Conservation (phyloP, 768 basidiomycete species). For the Gloeostereum incarnatum region DNA sequence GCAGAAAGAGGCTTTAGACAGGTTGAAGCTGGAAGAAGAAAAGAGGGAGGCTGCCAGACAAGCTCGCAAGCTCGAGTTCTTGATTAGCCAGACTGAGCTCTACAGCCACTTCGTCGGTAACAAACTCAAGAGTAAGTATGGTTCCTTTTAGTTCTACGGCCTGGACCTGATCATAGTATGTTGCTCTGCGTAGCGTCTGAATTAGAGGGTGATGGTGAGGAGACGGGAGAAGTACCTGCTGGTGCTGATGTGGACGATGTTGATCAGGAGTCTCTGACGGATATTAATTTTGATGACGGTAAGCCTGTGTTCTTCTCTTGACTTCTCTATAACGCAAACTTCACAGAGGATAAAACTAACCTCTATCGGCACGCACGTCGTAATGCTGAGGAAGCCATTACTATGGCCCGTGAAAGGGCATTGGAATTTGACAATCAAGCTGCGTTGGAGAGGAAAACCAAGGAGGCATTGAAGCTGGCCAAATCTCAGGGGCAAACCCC, state of each 20-base stretch:
- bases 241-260: constrained; percentile 52
- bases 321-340: constrained; percentile 3
- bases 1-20: constrained; percentile 88
- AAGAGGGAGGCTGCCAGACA: constrained; percentile 89
- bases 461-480: constrained; percentile 64
- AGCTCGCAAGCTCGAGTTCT: constrained; percentile 93
- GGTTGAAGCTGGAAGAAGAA: constrained; percentile 85
- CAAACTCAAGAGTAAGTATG: constrained; percentile 76
- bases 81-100: constrained; percentile 97
- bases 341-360: constrained; percentile 78
- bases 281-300: constrained; percentile 92
- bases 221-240: constrained; percentile 32
- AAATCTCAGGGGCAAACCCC: constrained; percentile 40
- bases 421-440: constrained; percentile 79
- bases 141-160: constrained; percentile 1
- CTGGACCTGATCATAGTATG: constrained; percentile 9
- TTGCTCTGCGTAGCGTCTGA: constrained; percentile 50
- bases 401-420: constrained; percentile 69
- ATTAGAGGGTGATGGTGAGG: constrained; percentile 54
- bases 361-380: constrained; percentile 75
- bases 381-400: constrained; percentile 86
- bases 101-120: constrained; percentile 99
- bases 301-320: constrained; percentile 12
- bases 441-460: constrained; percentile 73
- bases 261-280: constrained; percentile 44